A percentile compares a stretch with the other conserved stretches of the same genome.
These are phyloP conservation scores for Lactarius tabidus DNA, from an alignment of 768 basidiomycete genomes.

Conservation along the genomic window DNA sequence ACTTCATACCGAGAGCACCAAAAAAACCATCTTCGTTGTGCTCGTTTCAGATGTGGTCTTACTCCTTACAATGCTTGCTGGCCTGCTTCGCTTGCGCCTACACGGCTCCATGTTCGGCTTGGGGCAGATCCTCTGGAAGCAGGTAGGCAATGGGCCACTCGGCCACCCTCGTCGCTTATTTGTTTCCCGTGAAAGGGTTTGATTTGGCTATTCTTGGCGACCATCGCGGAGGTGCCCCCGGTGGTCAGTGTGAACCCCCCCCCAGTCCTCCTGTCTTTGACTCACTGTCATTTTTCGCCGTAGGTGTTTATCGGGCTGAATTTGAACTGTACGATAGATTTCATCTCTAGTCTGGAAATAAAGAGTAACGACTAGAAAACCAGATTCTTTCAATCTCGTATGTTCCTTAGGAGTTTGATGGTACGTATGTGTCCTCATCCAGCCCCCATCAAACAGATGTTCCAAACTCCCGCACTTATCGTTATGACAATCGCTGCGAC, in stretches of 20 bases:
- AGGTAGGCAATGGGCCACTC: neutral
- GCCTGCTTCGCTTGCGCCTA: slow-evolving; percentile 7
- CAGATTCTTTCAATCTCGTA: neutral
- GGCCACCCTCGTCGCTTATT: neutral
- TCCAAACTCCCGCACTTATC: neutral
- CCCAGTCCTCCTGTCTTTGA: neutral
- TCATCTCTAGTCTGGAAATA: neutral
- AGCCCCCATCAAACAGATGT: neutral
- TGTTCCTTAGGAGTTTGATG: no score
- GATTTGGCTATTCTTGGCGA: slow-evolving; percentile 2
- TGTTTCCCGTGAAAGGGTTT: neutral
- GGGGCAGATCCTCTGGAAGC: slow-evolving; percentile 4
- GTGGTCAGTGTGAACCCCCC: neutral
- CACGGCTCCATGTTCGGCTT: neutral
- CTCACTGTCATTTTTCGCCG: neutral
- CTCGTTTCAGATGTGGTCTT: slow-evolving; percentile 6
- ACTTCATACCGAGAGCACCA: neutral
- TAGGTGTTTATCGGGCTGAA: slow-evolving; percentile 6
- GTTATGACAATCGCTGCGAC: slow-evolving; percentile 13
- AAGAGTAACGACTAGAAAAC: neutral
- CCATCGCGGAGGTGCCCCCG: neutral
- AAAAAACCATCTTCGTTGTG: neutral
- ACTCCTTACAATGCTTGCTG: slow-evolving; percentile 7
- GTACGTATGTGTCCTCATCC: no score
- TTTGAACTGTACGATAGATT: neutral